Conservation (phyloP, 176 grass and related monocot species). For the Musa schizocarpa region DNA sequence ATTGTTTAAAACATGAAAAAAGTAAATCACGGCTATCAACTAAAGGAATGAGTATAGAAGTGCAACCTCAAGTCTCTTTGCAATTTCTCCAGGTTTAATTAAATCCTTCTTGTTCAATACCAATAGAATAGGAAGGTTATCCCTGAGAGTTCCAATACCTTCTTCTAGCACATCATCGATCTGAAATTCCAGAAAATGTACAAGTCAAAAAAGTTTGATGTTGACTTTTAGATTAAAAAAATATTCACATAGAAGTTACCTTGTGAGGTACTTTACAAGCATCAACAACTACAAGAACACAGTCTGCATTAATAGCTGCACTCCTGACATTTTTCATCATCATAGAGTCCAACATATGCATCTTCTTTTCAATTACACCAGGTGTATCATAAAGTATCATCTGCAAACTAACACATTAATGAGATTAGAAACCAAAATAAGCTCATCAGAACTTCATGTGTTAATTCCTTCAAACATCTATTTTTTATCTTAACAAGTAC, state of each 20-base stretch:
- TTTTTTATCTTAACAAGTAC: background rate
- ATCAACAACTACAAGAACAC: slow-evolving; percentile 69
- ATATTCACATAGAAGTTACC: slow-evolving; percentile 24
- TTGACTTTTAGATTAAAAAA: background rate
- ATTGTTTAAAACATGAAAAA: background rate
- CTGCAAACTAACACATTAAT: slow-evolving; percentile 88
- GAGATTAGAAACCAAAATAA: slow-evolving; percentile 39
- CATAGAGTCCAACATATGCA: slow-evolving; percentile 83
- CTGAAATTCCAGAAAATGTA: slow-evolving; percentile 28
- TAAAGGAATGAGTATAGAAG: background rate
- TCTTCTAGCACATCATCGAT: slow-evolving; percentile 78
- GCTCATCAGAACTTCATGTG: background rate
- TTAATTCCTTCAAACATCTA: background rate
- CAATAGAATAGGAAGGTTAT: slow-evolving; percentile 48
- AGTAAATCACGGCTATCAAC: background rate
- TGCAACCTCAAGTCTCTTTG: slow-evolving; percentile 75
- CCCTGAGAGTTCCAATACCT: slow-evolving; percentile 42
- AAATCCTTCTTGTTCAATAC: slow-evolving; percentile 94
- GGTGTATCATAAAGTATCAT: slow-evolving; percentile 97
- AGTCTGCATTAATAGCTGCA: slow-evolving; percentile 70
- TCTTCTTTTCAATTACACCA: slow-evolving; percentile 73
- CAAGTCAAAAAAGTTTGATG: background rate
- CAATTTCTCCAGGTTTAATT: slow-evolving; percentile 94
- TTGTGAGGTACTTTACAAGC: slow-evolving; percentile 66
- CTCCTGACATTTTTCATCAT: slow-evolving; percentile 95